Evolutionary conservation across 2,329 filamentous ascomycete species (phyloP), one percentile per base, ranked within the genome.

Genomic region (Sarocladiaceae sp.): DNA sequence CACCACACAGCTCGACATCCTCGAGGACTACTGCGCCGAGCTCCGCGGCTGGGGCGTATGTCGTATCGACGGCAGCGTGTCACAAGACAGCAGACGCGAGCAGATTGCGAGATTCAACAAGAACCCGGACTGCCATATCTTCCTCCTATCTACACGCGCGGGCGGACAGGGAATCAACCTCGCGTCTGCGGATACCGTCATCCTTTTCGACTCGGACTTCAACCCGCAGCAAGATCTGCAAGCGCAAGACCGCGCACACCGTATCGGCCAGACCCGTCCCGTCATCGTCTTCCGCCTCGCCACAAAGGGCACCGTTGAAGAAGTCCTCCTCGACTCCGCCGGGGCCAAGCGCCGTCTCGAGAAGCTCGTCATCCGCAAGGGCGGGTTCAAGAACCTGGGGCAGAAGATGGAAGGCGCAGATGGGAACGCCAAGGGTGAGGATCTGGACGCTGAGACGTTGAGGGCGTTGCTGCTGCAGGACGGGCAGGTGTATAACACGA

Each of bases 181-280:
- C 0, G 88, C 88, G 0, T 83, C 83, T 1, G 91, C 91, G 0
- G 91, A 97, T 54, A 96, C 91, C 0, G 91, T 96, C 10, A 85
- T 97, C 35, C 72, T 97, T 0, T 97, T 93, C 53, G 91, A 97
- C 62, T 72, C 67, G 2, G 78, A 95, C 56, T 96, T 91, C 82
- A 98, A 98, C 55, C 93, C 93, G 0, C 93, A 98, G 60, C 91
- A 96, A 58, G 93, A 98, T 61, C 72, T 98, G 0, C 93, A 98
- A 59, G 93, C 93, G 0, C 93, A 97, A 64, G 93, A 98, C 58
- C 87, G 93, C 4, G 89, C 88, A 1, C 93, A 98, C 59, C 81
- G 93, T 11, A 97, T 98, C 50, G 93, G 93, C 0, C 93, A 98
- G 62, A 95, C 83, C 1, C 77, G 83, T 2, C 93, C 93, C 0